Evolutionary conservation across 192 early-diverging fungal genomes (phyloP).

Genomic region (Entomortierella parvispora): DNA sequence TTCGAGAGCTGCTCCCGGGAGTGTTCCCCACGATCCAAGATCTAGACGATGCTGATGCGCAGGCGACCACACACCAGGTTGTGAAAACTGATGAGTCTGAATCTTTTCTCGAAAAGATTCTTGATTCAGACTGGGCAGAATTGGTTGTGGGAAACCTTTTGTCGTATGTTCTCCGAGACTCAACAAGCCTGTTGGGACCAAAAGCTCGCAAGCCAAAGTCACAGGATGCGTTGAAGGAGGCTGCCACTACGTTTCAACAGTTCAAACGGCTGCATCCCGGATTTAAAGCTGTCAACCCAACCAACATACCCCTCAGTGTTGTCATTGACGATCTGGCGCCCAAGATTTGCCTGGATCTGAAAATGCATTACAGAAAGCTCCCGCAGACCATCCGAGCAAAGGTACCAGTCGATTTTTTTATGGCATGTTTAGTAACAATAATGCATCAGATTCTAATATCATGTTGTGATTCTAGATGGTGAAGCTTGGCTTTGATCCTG

Average conservation of each 20-base stretch:
- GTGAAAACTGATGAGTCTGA: not conserved
- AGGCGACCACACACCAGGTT: not conserved
- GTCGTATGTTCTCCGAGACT: conserved; percentile 5
- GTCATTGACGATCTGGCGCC: not conserved
- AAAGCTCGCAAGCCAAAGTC: not conserved
- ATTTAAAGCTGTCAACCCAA: not conserved
- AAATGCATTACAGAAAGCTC: not conserved
- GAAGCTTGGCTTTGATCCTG: too few species aligned
- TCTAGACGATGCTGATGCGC: too few species aligned
- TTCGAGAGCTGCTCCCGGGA: not conserved
- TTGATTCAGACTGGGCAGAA: conserved; percentile 4
- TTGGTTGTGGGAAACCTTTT: not conserved
- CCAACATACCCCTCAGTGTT: not conserved
- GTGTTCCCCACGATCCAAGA: not conserved
- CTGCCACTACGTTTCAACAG: not conserved
- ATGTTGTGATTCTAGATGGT: too few species aligned
- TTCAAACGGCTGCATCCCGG: not conserved
- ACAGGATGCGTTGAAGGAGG: not conserved
- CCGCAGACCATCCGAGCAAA: not conserved
- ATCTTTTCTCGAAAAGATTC: not conserved
- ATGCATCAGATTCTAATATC: too few species aligned
- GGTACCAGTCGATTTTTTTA: too few species aligned
- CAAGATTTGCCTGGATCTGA: not conserved
- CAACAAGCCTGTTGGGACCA: not conserved
- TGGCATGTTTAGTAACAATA: too few species aligned